A percentile compares a stretch with the other conserved stretches of the same genome.
Evolutionary conservation across 495 filamentous ascomycete genomes (phyloP).

Genomic region (Pyrenula massariospora): DNA sequence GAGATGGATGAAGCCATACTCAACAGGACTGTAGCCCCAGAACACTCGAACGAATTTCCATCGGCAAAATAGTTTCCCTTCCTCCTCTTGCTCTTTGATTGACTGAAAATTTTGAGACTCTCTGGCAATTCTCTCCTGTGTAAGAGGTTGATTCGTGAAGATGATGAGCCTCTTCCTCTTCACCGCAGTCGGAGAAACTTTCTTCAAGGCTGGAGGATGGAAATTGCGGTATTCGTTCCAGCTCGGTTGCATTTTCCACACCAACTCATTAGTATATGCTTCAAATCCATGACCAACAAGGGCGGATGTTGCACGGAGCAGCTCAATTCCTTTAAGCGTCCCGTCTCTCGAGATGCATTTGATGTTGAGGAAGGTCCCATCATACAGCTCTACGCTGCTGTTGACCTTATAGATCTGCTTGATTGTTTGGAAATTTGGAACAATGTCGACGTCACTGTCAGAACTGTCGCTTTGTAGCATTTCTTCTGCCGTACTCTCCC

Average conservation of each 20-base stretch:
- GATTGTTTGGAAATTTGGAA: not conserved
- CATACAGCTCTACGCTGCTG: not conserved
- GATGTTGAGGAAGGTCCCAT: not conserved
- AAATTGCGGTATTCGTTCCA: not conserved
- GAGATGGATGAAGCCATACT: not conserved
- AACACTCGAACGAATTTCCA: slow-evolving; percentile 11
- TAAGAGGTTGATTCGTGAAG: slow-evolving; percentile 19
- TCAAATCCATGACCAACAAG: not conserved
- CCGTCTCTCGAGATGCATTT: not conserved
- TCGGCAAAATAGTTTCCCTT: slow-evolving; percentile 16
- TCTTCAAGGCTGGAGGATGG: not conserved
- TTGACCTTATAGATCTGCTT: not conserved
- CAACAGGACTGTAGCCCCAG: not conserved
- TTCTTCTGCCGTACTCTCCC: not conserved
- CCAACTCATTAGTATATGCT: not conserved
- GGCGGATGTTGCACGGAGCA: not conserved
- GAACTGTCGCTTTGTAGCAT: not conserved
- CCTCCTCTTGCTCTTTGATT: slow-evolving; percentile 1
- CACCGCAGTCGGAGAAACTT: slow-evolving; percentile 12
- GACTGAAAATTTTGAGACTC: slow-evolving; percentile 1
- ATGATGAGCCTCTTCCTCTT: slow-evolving; percentile 12
- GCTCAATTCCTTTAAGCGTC: not conserved
- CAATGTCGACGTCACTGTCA: not conserved
- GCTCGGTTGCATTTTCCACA: not conserved
- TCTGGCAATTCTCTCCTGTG: not conserved